A percentile compares a stretch with the other conserved stretches of the same genome.
These are phyloP conservation scores for Tylopilus rubrobrunneus DNA, from an alignment of 768 basidiomycete species.

Conservation along the genomic window DNA sequence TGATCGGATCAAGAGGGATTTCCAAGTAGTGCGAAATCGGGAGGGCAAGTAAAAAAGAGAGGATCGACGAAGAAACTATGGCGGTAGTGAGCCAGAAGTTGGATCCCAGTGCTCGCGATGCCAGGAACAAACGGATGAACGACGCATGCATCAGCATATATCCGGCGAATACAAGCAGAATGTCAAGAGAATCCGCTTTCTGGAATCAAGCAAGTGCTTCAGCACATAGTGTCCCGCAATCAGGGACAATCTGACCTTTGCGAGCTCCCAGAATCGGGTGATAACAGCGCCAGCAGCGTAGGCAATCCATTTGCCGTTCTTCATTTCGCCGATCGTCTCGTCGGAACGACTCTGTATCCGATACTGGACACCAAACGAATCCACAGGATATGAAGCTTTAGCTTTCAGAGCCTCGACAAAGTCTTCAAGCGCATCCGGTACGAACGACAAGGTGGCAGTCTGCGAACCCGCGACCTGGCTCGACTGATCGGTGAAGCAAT, in stretches of 20 bases:
- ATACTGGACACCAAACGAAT: constrained; percentile 45
- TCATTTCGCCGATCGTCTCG: constrained; percentile 65
- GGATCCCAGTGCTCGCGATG: constrained; percentile 80
- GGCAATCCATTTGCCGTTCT: constrained; percentile 82
- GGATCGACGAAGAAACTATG: constrained; percentile 74
- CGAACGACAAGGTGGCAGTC: constrained; percentile 50
- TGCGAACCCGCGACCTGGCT: constrained; percentile 34
- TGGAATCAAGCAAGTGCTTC: constrained; percentile 30
- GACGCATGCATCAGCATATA: constrained; percentile 96
- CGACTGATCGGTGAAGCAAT: constrained; percentile 41
- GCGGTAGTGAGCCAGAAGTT: constrained; percentile 67
- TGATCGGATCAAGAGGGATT: constrained; percentile 90
- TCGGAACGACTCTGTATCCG: constrained; percentile 44
- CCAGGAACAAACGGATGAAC: constrained; percentile 86
- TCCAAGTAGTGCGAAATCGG: constrained; percentile 71
- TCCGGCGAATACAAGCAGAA: constrained; percentile 88
- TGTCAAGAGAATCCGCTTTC: constrained; percentile 95
- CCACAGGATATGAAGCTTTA: constrained; percentile 27
- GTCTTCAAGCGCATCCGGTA: constrained; percentile 45
- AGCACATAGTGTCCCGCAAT: not conserved
- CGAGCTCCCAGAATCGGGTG: constrained; percentile 80
- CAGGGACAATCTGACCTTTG: constrained; percentile 51
- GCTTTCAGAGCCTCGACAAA: constrained; percentile 42
- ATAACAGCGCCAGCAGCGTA: constrained; percentile 78
- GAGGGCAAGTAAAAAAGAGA: constrained; percentile 82